Evolutionary conservation across 2,329 filamentous ascomycete genomes (phyloP).

Genomic region (Aureobasidium mangrovei): DNA sequence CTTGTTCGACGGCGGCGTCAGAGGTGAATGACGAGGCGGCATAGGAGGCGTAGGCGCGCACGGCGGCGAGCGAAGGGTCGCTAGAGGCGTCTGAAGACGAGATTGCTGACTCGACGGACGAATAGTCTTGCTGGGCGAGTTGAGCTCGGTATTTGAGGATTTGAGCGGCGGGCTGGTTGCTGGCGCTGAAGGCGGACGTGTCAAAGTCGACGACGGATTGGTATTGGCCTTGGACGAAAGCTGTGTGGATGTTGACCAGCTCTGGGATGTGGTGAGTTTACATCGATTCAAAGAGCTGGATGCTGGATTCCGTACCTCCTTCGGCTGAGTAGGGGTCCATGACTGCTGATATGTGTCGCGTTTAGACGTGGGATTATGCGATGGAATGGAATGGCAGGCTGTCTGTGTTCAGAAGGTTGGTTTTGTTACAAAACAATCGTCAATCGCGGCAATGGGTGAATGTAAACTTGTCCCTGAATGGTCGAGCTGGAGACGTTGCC

Average conservation of each 20-base stretch:
- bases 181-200: conserved; percentile 64
- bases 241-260: conserved; percentile 58
- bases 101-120: conserved; percentile 60
- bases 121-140: conserved; percentile 70
- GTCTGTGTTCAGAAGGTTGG: too few relatives aligned
- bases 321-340: conserved; percentile 59
- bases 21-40: conserved; percentile 24
- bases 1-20: conserved; percentile 43
- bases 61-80: conserved; percentile 62
- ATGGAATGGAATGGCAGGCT: not conserved
- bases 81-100: conserved; percentile 52
- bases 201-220: conserved; percentile 79
- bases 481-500: not conserved
- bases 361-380: not conserved
- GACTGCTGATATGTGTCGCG: conserved; percentile 15
- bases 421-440: not conserved
- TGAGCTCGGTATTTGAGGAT: conserved; percentile 74
- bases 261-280: conserved; percentile 34
- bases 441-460: not conserved
- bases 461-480: conserved; percentile 12
- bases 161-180: conserved; percentile 68
- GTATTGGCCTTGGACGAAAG: conserved; percentile 72
- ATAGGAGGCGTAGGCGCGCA: conserved; percentile 65
- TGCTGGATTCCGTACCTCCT: conserved; percentile 40
- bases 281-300: not conserved